Evolutionary conservation across 2,329 filamentous ascomycete genomes (phyloP).

Genomic region (Fusarium nygamai): DNA sequence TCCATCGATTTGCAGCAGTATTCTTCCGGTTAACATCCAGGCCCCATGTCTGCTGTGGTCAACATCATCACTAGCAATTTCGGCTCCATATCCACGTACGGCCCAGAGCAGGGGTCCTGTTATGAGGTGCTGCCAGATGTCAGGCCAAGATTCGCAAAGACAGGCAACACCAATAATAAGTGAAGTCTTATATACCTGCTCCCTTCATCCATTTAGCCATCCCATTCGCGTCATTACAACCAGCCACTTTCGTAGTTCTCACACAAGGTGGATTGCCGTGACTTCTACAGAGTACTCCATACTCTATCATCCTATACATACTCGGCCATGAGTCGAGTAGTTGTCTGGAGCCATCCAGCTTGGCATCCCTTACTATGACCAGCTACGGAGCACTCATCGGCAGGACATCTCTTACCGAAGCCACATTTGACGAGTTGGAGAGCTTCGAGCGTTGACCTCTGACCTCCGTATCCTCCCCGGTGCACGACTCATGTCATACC

Average conservation of each 20-base stretch:
- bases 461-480: conserved; percentile 10
- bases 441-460: conserved; percentile 3
- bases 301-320: background rate
- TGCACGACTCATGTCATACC: conserved; percentile 26
- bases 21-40: conserved; percentile 5
- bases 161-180: conserved; percentile 24
- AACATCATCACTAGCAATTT: conserved; percentile 17
- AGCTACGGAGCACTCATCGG: background rate
- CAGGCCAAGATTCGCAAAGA: conserved; percentile 17
- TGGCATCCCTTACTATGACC: conserved; percentile 28
- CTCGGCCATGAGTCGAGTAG: conserved; percentile 28
- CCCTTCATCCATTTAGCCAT: background rate
- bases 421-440: conserved; percentile 2
- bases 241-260: conserved; percentile 16
- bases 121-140: conserved; percentile 11
- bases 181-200: conserved; percentile 20
- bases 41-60: conserved; percentile 1
- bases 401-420: conserved; percentile 5
- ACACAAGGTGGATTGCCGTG: conserved; percentile 22
- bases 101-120: conserved; percentile 7
- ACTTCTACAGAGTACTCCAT: background rate
- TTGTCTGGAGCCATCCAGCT: conserved; percentile 13
- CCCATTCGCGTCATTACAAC: background rate
- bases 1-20: background rate
- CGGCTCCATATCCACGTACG: conserved; percentile 5